Percentiles rank a stretch among this genome's conserved stretches.
Conservation (phyloP, 176 grass and related monocot species). For the Aegilops bicornis region DNA sequence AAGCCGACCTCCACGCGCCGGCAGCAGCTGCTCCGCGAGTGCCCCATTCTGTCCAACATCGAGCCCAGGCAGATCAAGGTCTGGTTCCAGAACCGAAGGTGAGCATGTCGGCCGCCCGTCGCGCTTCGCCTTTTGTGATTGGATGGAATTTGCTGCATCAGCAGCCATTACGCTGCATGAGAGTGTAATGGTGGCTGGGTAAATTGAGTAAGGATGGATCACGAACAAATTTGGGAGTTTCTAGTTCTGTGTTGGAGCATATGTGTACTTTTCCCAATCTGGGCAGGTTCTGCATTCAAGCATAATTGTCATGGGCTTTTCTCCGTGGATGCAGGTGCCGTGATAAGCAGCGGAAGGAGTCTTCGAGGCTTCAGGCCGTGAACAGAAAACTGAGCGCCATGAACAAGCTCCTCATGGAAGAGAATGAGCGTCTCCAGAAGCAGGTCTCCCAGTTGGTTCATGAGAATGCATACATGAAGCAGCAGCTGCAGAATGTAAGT, state of each 20-base stretch:
- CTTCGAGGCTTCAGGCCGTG: slow-evolving; percentile 89
- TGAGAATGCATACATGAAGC: slow-evolving; percentile 90
- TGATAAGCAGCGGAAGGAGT: slow-evolving; percentile 92
- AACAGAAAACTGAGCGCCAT: slow-evolving; percentile 95
- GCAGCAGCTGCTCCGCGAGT: slow-evolving; percentile 95
- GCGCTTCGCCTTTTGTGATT: background rate
- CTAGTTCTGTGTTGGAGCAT: background rate
- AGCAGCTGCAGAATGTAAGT: slow-evolving; percentile 88
- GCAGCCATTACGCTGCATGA: background rate
- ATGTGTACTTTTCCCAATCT: background rate
- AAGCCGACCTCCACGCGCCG: slow-evolving; percentile 89
- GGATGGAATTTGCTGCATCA: background rate
- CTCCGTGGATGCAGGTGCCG: slow-evolving; percentile 60
- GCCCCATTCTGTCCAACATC: slow-evolving; percentile 82
- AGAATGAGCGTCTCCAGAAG: slow-evolving; percentile 97
- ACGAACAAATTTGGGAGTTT: background rate
- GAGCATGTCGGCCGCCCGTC: background rate
- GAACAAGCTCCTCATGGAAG: slow-evolving; percentile 99
- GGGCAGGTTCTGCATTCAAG: background rate
- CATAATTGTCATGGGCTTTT: background rate
- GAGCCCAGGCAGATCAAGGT: slow-evolving; percentile 99
- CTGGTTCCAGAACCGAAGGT: slow-evolving; percentile 99
- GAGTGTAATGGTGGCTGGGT: background rate
- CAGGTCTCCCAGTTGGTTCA: slow-evolving; percentile 90
- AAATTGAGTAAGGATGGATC: background rate